Evolutionary conservation across 2,329 filamentous ascomycete genomes (phyloP), one percentile per base, ranked within the genome.

Genomic region (Nectriaceae sp.): DNA sequence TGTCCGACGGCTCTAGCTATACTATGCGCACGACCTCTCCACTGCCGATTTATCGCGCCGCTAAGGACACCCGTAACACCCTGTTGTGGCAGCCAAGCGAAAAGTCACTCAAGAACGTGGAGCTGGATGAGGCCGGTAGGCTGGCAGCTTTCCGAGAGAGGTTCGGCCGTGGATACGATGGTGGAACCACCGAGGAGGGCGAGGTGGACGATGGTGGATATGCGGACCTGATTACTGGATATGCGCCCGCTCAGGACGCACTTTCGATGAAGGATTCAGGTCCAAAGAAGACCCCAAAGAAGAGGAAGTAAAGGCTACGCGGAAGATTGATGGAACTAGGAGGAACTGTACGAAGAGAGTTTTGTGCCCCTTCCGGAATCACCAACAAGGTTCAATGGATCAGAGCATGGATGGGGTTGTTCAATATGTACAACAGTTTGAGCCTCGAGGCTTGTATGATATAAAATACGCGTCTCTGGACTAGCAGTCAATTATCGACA

Each of bases 41-140:
- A 0, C 59, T 71, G 29, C 77, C 80, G 3, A 69, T 88, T 40
- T 80, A 83, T 72, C 75, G 76, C 50, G 75, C 76, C 49, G 74
- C 74, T 52, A 95, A 96, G 72, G 94, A 99, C 75, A 89, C 87
- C 38, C 85, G 90, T 62, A 99, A 97, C 77, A 87, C 89, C 63
- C 76, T 89, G 2, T 73, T 96, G 45, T 99, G 94, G 94, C 94
- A 97, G 70, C 94, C 94, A 0, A 85, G 79, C 50, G 86, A 88
- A 58, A 84, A 85, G 71, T 87, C 88, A 53, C 77, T 99, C 62
- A 76, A 87, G 67, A 96, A 94, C 69, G 80, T 97, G 49, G 94
- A 99, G 74, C 85, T 95, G 55, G 94, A 99, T 70, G 94, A 97
- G 79, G 93, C 94, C 3, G 94, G 94, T 16, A 84, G 88, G 65